Conservation (phyloP, 768 basidiomycete species). For the Melanogaster broomeanus region DNA sequence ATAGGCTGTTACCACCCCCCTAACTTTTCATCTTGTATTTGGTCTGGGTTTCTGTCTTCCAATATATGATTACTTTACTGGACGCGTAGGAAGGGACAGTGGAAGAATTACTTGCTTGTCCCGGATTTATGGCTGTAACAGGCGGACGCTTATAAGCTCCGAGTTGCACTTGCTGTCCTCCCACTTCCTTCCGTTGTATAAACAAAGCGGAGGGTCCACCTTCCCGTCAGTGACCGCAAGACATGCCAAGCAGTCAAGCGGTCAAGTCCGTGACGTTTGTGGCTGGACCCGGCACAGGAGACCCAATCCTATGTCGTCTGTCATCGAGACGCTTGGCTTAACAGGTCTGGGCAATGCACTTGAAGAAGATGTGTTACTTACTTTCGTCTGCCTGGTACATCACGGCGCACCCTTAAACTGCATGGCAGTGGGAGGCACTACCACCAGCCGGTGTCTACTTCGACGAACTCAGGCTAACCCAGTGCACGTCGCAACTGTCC, state of each 20-base stretch:
- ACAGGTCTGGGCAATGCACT: too few species aligned
- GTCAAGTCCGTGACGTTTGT: too few species aligned
- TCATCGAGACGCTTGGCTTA: too few species aligned
- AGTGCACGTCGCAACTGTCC: conserved; percentile 52
- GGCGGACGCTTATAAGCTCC: too few species aligned
- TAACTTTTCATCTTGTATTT: conserved; percentile 11
- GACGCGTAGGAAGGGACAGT: background rate
- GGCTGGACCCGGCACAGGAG: too few species aligned
- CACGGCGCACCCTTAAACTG: conserved; percentile 61
- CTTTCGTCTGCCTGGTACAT: conserved; percentile 20
- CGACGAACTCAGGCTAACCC: conserved; percentile 63
- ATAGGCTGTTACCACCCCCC: conserved; percentile 1
- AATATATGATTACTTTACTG: conserved; percentile 1
- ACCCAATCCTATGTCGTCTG: too few species aligned
- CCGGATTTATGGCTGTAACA: too few species aligned
- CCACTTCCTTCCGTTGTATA: too few species aligned
- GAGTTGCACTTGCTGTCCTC: too few species aligned
- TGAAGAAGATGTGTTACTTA: conserved; percentile 2
- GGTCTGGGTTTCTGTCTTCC: background rate
- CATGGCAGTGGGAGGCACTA: conserved; percentile 82
- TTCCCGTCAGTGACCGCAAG: too few species aligned
- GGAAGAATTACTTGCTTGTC: background rate
- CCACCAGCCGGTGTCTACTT: conserved; percentile 71
- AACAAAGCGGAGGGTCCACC: too few species aligned
- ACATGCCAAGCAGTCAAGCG: too few species aligned